Evolutionary conservation across 2,329 filamentous ascomycete genomes (phyloP).

Genomic region (Aspergillus spinulosporus): DNA sequence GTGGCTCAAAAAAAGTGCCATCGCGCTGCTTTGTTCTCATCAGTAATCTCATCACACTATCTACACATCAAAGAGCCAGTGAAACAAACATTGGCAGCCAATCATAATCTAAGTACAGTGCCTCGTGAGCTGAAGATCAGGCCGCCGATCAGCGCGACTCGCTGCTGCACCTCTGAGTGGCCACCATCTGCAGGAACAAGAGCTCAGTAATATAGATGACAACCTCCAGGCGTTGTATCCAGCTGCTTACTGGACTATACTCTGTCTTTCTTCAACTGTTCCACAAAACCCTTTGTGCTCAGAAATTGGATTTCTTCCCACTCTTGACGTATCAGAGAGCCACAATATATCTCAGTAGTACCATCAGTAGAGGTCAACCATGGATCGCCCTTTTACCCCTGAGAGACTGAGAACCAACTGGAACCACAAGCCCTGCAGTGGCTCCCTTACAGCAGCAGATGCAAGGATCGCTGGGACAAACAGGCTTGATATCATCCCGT

Average conservation of each 20-base stretch:
- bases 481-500: slow-evolving; percentile 11
- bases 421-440: not conserved
- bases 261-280: not conserved
- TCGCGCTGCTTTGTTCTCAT: not conserved
- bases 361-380: not conserved
- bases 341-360: not conserved
- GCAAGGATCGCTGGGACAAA: slow-evolving; percentile 10
- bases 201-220: not conserved
- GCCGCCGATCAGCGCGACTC: not conserved
- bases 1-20: not conserved
- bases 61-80: not conserved
- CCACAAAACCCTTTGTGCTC: not conserved
- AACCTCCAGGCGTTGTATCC: not conserved
- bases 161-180: not conserved
- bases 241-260: not conserved
- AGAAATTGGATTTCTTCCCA: not conserved
- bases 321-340: not conserved
- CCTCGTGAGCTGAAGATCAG: slow-evolving; percentile 2
- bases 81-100: not conserved
- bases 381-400: slow-evolving; percentile 1
- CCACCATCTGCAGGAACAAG: slow-evolving; percentile 4
- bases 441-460: slow-evolving; percentile 6
- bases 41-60: not conserved
- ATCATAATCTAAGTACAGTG: not conserved
- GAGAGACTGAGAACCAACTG: not conserved